Percentiles rank a stretch among this genome's conserved stretches.
Evolutionary conservation across 2,329 filamentous ascomycete genomes (phyloP).

Genomic region (Apiospora kogelbergensis): DNA sequence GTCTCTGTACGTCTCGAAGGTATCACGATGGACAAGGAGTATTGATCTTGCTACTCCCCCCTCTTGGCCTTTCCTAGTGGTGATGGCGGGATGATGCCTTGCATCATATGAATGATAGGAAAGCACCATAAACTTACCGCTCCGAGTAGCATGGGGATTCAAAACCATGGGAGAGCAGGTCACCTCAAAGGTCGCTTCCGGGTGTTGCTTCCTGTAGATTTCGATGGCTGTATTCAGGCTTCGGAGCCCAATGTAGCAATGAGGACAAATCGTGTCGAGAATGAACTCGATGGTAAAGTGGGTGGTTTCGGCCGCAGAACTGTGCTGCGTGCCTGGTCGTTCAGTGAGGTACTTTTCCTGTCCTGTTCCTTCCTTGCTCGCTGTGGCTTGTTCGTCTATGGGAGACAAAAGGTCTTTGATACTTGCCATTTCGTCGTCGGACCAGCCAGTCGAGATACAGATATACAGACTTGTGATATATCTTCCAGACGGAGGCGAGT

Average conservation of each 20-base stretch:
- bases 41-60: too few species aligned
- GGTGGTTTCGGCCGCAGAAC: conserved; percentile 20
- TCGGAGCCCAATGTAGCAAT: conserved; percentile 50
- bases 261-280: conserved; percentile 51
- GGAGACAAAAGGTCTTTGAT: conserved; percentile 29
- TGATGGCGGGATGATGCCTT: not conserved
- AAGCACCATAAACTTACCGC: conserved; percentile 24
- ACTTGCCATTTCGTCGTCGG: conserved; percentile 23
- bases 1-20: too few species aligned
- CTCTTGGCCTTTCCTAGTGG: not conserved
- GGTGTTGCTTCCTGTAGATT: conserved; percentile 38
- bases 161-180: conserved; percentile 49
- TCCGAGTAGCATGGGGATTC: conserved; percentile 25
- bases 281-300: conserved; percentile 46
- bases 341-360: not conserved
- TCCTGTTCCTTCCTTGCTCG: not conserved
- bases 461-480: not conserved
- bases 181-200: conserved; percentile 45
- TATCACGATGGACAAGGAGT: too few species aligned
- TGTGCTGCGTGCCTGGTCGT: not conserved
- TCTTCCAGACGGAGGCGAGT: not conserved
- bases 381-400: conserved; percentile 16
- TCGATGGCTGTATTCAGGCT: conserved; percentile 46
- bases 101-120: not conserved
- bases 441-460: not conserved